Evolutionary conservation across 345 rosid species (phyloP).

Genomic region (Eucalyptus leucophloia): DNA sequence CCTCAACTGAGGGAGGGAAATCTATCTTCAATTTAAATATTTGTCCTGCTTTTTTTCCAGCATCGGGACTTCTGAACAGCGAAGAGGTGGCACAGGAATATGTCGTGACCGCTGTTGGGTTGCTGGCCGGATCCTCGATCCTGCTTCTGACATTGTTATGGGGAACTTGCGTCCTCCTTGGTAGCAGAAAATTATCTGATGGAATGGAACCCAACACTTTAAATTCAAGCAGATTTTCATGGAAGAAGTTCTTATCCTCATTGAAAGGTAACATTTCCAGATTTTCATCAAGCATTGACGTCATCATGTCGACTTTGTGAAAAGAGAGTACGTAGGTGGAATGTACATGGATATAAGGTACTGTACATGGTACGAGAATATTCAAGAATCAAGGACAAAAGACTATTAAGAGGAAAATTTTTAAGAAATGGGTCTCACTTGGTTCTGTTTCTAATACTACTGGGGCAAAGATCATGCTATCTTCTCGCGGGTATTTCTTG

Average conservation of each 20-base stretch:
- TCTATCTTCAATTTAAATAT: background rate
- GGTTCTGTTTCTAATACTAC: background rate
- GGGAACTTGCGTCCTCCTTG: slow-evolving; percentile 32
- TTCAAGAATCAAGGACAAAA: background rate
- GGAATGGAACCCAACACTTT: background rate
- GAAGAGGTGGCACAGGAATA: slow-evolving; percentile 23
- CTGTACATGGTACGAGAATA: background rate
- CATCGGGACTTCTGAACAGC: slow-evolving; percentile 26
- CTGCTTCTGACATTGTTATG: slow-evolving; percentile 26
- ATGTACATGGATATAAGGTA: background rate
- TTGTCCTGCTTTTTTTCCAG: background rate
- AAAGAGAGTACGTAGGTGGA: background rate
- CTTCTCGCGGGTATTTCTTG: background rate
- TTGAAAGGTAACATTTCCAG: background rate
- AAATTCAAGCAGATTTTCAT: background rate
- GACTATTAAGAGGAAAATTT: background rate
- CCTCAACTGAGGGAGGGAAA: background rate
- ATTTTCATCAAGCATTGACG: background rate
- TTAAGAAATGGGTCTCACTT: background rate
- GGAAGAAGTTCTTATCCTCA: background rate
- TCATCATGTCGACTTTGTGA: background rate
- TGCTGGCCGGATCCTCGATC: slow-evolving; percentile 34
- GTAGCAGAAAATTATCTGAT: background rate
- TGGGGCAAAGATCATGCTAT: background rate
- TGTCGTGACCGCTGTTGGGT: slow-evolving; percentile 27